phyloP scores from a whole-genome alignment of 139 green algal genomes.

The Picochlorum sp. region DNA sequence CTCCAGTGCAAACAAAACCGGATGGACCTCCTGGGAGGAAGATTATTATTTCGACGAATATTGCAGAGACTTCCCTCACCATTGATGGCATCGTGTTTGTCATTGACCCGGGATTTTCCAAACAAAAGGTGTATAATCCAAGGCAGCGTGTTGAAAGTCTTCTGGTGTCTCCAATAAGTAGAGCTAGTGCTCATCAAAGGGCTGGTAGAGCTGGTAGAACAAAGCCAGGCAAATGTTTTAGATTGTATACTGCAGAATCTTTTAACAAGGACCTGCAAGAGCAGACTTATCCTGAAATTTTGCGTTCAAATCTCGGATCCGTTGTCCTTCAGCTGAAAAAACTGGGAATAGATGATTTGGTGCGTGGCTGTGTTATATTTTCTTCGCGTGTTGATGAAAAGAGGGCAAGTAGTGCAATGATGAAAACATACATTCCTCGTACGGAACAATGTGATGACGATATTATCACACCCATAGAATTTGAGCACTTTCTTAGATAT shows the following conservation, averaged over 20 bases:
- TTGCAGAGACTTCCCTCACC: slow-evolving; percentile 97
- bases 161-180: slow-evolving; percentile 94
- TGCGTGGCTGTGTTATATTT: slow-evolving; percentile 30
- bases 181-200: slow-evolving; percentile 90
- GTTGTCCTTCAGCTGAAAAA: slow-evolving; percentile 99
- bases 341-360: slow-evolving; percentile 97
- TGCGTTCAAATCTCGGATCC: slow-evolving; percentile 92
- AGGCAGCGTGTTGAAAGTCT: slow-evolving; percentile 92
- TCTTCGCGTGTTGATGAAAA: background rate
- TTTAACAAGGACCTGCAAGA: slow-evolving; percentile 98
- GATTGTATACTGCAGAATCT: slow-evolving; percentile 89
- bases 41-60: slow-evolving; percentile 98
- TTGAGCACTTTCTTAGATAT: slow-evolving; percentile 28
- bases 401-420: slow-evolving; percentile 32
- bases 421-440: slow-evolving; percentile 60
- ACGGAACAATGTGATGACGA: slow-evolving; percentile 33
- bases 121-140: slow-evolving; percentile 99
- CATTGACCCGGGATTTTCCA: slow-evolving; percentile 92
- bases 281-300: slow-evolving; percentile 99
- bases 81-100: slow-evolving; percentile 99
- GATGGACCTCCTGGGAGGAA: slow-evolving; percentile 81
- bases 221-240: slow-evolving; percentile 96
- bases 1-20: slow-evolving; percentile 40
- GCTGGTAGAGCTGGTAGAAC: slow-evolving; percentile 91
- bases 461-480: slow-evolving; percentile 61